These are phyloP conservation scores for Syzygium syzygioides DNA, from an alignment of 441 rosid genomes.

Conservation along the genomic window DNA sequence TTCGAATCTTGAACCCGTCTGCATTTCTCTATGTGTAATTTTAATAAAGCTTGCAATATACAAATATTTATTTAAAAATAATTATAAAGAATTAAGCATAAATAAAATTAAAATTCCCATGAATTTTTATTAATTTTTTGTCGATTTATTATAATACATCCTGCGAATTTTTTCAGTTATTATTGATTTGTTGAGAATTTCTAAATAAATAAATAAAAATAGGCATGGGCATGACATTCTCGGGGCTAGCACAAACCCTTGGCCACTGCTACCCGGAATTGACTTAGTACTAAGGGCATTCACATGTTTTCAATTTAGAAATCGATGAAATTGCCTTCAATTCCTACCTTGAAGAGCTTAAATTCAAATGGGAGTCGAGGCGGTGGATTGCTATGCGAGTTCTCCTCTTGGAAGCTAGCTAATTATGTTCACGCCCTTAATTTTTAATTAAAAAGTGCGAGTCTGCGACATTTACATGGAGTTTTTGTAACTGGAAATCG, in stretches of 20 bases:
- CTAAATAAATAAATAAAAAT: neutral
- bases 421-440: neutral
- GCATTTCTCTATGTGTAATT: neutral
- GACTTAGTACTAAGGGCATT: neutral
- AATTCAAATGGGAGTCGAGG: neutral
- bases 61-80: neutral
- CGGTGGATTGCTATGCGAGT: neutral
- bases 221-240: neutral
- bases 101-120: neutral
- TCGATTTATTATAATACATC: neutral
- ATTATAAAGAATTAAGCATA: neutral
- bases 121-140: neutral
- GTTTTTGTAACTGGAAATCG: neutral
- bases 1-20: neutral
- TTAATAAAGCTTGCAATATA: neutral
- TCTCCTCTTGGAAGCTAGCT: neutral
- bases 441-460: neutral
- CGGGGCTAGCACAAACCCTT: neutral
- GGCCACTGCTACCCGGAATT: neutral
- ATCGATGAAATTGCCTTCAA: neutral
- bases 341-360: neutral
- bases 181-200: neutral
- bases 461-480: accelerated
- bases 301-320: neutral
- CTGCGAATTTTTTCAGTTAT: neutral